Evolutionary conservation across 345 rosid species (phyloP), one percentile per base, ranked within the genome.

Genomic region (Limnanthes douglasii): DNA sequence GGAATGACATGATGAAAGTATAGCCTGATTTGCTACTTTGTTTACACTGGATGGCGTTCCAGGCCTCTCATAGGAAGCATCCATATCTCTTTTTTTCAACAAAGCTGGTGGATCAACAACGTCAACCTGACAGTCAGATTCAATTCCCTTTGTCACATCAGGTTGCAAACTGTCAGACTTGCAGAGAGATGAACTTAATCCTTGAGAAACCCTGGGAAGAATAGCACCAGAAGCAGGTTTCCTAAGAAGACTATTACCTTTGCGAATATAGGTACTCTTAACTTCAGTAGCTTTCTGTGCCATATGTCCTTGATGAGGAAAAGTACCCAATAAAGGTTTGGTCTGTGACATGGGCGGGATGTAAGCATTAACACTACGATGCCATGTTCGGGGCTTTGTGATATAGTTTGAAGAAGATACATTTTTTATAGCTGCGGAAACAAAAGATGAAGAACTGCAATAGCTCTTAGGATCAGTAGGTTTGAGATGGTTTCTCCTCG

Each of bases 171-270:
- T 43, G 47, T 53, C 64, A 51, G 69, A 53, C 58, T 50, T 61
- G 50, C 39, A 25, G 27, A 53, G 60, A 45, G 75, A 45, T 21
- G 73, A 56, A 57, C 57, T 51, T 21, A 41, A 46, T 42, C 63
- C 59, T 50, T 30, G 58, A 33, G 66, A 32, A 45, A 50, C 48
- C 36, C 43, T 64, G 41, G 64, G 53, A 50, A 42, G 65, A 45
- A 53, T 41, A 48, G 75, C 51, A 31, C 34, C 68, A 30, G 55
- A 31, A 3, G 44, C 43, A 21, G 86, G 59, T 46, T 78, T 70
- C 52, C 96, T 73, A 37, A 84, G 86, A 61, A 90, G 86, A 58
- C 94, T 84, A 60, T 78, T 90, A 38, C 96, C 94, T 64, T 90
- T 90, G 32, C 96, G 85, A 50, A 90, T 48, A 31, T 90, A 90